Conservation (phyloP, 164 flowering plant genomes). For the Malania oleifera region DNA sequence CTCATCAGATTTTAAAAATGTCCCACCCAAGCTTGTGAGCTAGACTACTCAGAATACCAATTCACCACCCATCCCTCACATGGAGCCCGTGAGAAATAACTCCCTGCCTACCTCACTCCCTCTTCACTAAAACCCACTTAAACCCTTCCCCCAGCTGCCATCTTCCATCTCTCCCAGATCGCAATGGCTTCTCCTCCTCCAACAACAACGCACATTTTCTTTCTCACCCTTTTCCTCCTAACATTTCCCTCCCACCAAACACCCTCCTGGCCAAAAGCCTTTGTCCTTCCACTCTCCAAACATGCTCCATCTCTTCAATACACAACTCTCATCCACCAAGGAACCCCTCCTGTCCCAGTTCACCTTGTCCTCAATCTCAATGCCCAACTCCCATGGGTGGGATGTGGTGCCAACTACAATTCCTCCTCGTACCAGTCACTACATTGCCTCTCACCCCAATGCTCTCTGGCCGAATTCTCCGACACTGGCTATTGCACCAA, state of each 20-base stretch:
- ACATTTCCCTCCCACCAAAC: conserved; percentile 7
- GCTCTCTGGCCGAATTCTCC: conserved; percentile 15
- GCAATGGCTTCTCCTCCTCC: background rate
- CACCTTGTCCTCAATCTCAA: conserved; percentile 24
- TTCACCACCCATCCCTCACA: conserved; percentile 1
- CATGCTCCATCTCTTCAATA: conserved; percentile 28
- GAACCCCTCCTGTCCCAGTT: conserved; percentile 22
- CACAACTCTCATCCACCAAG: conserved; percentile 15
- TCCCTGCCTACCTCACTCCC: background rate
- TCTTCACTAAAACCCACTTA: background rate
- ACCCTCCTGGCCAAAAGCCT: conserved; percentile 13
- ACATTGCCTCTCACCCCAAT: conserved; percentile 24
- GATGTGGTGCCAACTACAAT: conserved; percentile 16
- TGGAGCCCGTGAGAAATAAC: too few relatives aligned
- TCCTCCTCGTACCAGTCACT: conserved; percentile 20
- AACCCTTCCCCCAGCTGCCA: too few relatives aligned
- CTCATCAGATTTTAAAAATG: too few relatives aligned
- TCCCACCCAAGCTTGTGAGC: too few relatives aligned
- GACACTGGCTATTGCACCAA: background rate
- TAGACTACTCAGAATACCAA: too few relatives aligned
- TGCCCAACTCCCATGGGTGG: conserved; percentile 26
- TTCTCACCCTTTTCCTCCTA: background rate
- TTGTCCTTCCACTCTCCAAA: conserved; percentile 27
- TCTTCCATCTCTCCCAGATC: background rate
- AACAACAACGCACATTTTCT: background rate